Evolutionary conservation across 805 yeast species (phyloP).

Genomic region (Wickerhamiella occidentalis): DNA sequence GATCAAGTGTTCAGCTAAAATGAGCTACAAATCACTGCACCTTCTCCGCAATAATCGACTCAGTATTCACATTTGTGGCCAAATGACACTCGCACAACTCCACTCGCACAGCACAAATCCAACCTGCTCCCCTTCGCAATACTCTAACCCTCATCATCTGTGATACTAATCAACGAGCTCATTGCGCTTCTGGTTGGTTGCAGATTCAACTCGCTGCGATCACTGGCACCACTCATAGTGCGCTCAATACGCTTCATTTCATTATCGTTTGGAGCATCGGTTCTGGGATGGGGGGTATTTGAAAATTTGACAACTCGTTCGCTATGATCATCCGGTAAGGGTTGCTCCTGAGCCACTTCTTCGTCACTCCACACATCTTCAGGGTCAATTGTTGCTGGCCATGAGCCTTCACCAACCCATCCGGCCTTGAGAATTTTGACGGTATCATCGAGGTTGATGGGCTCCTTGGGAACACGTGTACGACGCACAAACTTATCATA

Average conservation of each 20-base stretch:
- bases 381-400: slow-evolving; percentile 32
- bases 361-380: slow-evolving; percentile 20
- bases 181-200: slow-evolving; percentile 20
- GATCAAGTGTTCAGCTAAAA: no score
- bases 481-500: slow-evolving; percentile 61
- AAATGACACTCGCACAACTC: no score
- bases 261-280: not conserved
- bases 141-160: slow-evolving; percentile 19
- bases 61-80: no score
- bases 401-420: slow-evolving; percentile 68
- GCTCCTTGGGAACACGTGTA: slow-evolving; percentile 51
- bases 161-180: slow-evolving; percentile 20
- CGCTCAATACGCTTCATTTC: slow-evolving; percentile 19
- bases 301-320: slow-evolving; percentile 8
- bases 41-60: no score
- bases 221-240: slow-evolving; percentile 15
- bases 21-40: no score
- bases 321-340: slow-evolving; percentile 19
- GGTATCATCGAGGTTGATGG: slow-evolving; percentile 64
- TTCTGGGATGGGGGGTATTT: slow-evolving; percentile 3
- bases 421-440: slow-evolving; percentile 65
- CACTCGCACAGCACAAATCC: no score
- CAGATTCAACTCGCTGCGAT: slow-evolving; percentile 10
- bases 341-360: slow-evolving; percentile 10
- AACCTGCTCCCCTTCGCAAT: no score